Evolutionary conservation across 1,284 basidiomycete genomes (phyloP).

Genomic region (Austroboletus novae-zelandiae): DNA sequence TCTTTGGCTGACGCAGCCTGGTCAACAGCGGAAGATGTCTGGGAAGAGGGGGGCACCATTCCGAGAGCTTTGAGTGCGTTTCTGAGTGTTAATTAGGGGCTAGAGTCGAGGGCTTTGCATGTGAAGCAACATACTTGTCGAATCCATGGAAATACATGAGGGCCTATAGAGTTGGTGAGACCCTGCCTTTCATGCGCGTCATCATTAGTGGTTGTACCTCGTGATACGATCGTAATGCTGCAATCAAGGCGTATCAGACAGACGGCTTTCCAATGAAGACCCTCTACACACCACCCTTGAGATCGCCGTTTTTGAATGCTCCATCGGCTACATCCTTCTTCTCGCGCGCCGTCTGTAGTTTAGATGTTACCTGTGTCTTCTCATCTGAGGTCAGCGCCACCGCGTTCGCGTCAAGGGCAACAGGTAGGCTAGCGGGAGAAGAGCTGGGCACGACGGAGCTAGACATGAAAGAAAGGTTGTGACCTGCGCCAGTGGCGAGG

Average conservation of each 20-base stretch:
- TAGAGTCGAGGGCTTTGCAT: background rate
- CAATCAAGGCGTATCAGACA: constrained; percentile 9
- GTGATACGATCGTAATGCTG: constrained; percentile 66
- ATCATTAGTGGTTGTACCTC: constrained; percentile 41
- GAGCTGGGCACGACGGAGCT: constrained; percentile 1
- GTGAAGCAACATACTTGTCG: constrained; percentile 52
- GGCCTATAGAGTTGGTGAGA: constrained; percentile 40
- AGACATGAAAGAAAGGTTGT: constrained; percentile 13
- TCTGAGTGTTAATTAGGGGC: constrained; percentile 29
- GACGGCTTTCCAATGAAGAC: constrained; percentile 1
- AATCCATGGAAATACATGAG: constrained; percentile 68
- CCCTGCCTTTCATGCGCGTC: background rate
- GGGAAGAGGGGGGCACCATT: constrained; percentile 28
- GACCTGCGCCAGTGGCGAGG: background rate
- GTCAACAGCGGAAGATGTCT: constrained; percentile 29
- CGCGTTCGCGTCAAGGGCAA: constrained; percentile 23
- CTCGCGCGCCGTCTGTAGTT: constrained; percentile 59
- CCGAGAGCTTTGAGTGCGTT: constrained; percentile 52
- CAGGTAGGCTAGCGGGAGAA: background rate
- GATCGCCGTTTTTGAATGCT: constrained; percentile 67
- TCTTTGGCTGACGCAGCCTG: constrained; percentile 40
- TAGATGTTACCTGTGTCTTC: constrained; percentile 36
- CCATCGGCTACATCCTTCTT: constrained; percentile 75
- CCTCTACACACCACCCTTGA: constrained; percentile 52
- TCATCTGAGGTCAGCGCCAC: constrained; percentile 22